phyloP scores from a whole-genome alignment of 2,329 filamentous ascomycete genomes.

The Fusarium aywerte region DNA sequence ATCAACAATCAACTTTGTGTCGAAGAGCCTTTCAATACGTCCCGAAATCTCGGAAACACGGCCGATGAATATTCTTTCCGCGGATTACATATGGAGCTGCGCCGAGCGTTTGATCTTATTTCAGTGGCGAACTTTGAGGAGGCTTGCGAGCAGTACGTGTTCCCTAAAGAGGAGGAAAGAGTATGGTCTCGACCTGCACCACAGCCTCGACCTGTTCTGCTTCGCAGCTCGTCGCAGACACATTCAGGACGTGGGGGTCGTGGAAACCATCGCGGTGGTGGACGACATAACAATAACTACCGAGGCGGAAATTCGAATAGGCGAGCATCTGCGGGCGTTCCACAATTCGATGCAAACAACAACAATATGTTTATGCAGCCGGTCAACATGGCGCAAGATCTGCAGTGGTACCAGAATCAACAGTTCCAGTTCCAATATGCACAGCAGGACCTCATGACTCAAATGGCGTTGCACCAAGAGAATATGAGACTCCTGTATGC shows the following conservation, averaged over 20 bases:
- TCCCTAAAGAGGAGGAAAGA: conserved; percentile 81
- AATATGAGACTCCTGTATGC: conserved; percentile 53
- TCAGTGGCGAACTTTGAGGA: conserved; percentile 81
- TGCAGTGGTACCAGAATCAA: conserved; percentile 61
- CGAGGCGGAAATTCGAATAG: conserved; percentile 60
- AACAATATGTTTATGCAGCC: conserved; percentile 56
- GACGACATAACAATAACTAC: conserved; percentile 59
- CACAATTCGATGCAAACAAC: conserved; percentile 59
- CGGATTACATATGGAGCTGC: conserved; percentile 88
- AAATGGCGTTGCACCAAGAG: conserved; percentile 56
- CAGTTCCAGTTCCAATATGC: conserved; percentile 56
- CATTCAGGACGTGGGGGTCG: conserved; percentile 61
- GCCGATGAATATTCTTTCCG: conserved; percentile 95
- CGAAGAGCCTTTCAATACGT: conserved; percentile 94
- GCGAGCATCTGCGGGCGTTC: conserved; percentile 64
- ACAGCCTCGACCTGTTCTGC: conserved; percentile 65
- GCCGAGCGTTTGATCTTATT: conserved; percentile 86
- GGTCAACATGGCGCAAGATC: conserved; percentile 59
- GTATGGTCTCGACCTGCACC: conserved; percentile 68
- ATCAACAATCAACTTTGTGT: conserved; percentile 89
- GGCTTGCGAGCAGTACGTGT: conserved; percentile 89
- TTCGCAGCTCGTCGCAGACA: conserved; percentile 71
- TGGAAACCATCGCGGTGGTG: conserved; percentile 60
- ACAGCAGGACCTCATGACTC: conserved; percentile 55
- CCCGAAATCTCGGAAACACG: conserved; percentile 92